Conservation (phyloP, 345 rosid genomes). For the Microcos paniculata region DNA sequence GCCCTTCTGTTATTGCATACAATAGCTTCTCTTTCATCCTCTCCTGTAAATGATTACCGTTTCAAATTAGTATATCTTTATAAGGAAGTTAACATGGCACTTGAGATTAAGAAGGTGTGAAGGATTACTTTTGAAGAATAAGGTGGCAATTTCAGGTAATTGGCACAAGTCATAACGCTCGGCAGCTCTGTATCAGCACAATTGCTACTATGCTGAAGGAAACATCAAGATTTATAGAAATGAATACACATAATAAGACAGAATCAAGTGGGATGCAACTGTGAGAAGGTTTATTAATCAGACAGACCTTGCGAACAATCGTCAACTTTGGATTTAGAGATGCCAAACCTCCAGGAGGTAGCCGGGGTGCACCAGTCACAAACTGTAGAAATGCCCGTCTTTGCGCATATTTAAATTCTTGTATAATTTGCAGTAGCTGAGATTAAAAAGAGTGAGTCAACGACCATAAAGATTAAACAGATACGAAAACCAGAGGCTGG, state of each 20-base stretch:
- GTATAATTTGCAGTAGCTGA: constrained; percentile 79
- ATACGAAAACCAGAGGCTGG: background rate
- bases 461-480: constrained; percentile 14
- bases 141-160: constrained; percentile 92
- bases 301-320: constrained; percentile 80
- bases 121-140: constrained; percentile 76
- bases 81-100: background rate
- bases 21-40: constrained; percentile 87
- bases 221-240: background rate
- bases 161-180: constrained; percentile 98
- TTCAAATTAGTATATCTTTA: background rate
- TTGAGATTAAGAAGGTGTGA: constrained; percentile 6
- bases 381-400: constrained; percentile 85
- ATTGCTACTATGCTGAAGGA: constrained; percentile 66
- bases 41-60: constrained; percentile 49
- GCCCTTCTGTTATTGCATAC: constrained; percentile 93
- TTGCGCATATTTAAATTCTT: constrained; percentile 61
- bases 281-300: background rate
- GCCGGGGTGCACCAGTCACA: constrained; percentile 92
- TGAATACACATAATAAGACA: background rate
- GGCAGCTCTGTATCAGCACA: constrained; percentile 76
- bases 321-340: constrained; percentile 88
- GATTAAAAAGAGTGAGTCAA: constrained; percentile 17
- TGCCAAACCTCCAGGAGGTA: constrained; percentile 93
- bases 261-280: background rate